Evolutionary conservation across 192 early-diverging fungal genomes (phyloP).

Genomic region (Diversispora eburnea): DNA sequence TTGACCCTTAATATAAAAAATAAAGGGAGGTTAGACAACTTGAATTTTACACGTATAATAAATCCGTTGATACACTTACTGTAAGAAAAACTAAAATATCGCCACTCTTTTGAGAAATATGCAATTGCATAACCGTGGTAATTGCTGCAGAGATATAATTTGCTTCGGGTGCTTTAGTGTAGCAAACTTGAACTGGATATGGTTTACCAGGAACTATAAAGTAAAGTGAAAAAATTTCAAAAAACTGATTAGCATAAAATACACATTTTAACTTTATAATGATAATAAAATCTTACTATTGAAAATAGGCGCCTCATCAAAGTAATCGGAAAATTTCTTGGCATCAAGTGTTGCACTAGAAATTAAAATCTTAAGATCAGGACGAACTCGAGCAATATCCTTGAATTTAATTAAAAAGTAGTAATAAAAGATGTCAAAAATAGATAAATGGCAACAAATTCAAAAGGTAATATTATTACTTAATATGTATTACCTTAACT

Average conservation of each 20-base stretch:
- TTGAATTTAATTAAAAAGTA: constrained; percentile 4
- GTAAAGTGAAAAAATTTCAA: neutral
- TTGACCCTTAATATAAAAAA: constrained; percentile 60
- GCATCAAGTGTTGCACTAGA: constrained; percentile 98
- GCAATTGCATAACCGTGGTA: constrained; percentile 89
- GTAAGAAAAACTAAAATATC: constrained; percentile 97
- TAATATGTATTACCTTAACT: constrained; percentile 57
- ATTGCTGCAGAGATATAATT: constrained; percentile 94
- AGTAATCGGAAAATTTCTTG: constrained; percentile 92
- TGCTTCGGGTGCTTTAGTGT: constrained; percentile 95
- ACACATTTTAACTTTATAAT: neutral
- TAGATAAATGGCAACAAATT: neutral
- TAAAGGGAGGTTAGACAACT: no score
- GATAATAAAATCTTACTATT: constrained; percentile 46
- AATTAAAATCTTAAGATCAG: constrained; percentile 91
- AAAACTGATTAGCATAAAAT: neutral
- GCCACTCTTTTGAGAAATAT: constrained; percentile 78
- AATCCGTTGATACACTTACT: constrained; percentile 30
- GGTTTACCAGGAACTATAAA: constrained; percentile 76
- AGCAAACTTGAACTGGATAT: constrained; percentile 90
- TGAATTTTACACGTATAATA: neutral
- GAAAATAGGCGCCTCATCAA: constrained; percentile 90
- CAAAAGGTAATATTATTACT: neutral
- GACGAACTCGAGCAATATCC: constrained; percentile 90
- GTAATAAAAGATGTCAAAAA: neutral